Evolutionary conservation across 1,139 yeast species (phyloP), one percentile per base, ranked within the genome.

Genomic region (Geotrichum bryndzae): DNA sequence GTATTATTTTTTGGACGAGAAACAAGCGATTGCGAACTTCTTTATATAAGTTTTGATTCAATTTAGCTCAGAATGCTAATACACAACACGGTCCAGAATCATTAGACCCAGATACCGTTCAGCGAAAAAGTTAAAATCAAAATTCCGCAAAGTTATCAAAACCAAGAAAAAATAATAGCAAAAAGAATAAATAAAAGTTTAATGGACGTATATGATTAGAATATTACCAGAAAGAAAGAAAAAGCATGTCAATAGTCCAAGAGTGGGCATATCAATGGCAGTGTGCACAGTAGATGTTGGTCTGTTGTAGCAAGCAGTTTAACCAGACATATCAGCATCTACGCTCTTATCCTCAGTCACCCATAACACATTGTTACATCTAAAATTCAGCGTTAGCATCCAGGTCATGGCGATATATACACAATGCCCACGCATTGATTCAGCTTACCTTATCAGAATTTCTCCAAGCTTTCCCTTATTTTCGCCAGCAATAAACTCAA

Each of bases 401-500:
- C 52, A 27, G 31, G 50, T 15, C n/a, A 27, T 23, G 46, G 8
- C n/a, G 18, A 38, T 18, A 22, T 23, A 22, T 10, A 25, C 33
- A 7, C 29, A 11, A 18, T 18, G 31, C 31, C 6, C n/a, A 13
- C 25, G 27, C 41, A 56, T 38, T 8, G 2, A 18, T 15, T 25
- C 41, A 27, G 48, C 74, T 52, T 63, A 91, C 76, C 97, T 79
- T 64, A 94, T 88, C 72, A 94, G 88, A 35, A 95, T 79, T 70
- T 92, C 97, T 3, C 96, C 96, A 13, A 90, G 79, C 38, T 75
- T 70, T 54, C 90, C 91, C 62, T 85, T 80, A 55, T 83, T 69
- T 64, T 77, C 77, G 18, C 80, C 85, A 56, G 77, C 78, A 10
- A 84, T 78, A 57, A 79, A 77, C 73, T 91, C 96, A 60, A 79